These are phyloP conservation scores for Phylloboletellus chloephorus DNA, from an alignment of 1,284 basidiomycete species.

Conservation along the genomic window DNA sequence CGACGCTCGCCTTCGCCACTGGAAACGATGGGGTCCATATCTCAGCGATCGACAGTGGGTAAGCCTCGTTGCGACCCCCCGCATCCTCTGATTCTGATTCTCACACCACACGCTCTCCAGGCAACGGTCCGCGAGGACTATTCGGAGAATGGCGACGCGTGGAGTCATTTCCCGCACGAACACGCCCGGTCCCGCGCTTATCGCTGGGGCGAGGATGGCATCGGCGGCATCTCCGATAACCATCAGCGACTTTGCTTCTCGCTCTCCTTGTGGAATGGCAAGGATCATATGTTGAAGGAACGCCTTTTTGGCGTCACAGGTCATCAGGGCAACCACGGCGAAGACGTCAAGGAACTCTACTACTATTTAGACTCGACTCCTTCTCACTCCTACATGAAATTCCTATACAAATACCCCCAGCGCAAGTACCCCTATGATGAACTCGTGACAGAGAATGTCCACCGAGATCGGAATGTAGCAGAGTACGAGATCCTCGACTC, in stretches of 20 bases:
- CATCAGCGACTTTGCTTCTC: conserved; percentile 90
- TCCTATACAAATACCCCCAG: conserved; percentile 97
- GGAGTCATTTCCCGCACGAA: conserved; percentile 96
- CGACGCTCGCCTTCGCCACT: conserved; percentile 66
- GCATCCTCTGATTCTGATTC: conserved; percentile 6
- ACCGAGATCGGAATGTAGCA: conserved; percentile 77
- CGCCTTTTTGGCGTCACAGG: conserved; percentile 93
- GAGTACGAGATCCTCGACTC: conserved; percentile 96
- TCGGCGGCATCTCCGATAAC: conserved; percentile 95
- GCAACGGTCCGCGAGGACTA: conserved; percentile 98
- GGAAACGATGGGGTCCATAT: conserved; percentile 99
- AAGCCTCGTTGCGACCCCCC: conserved; percentile 22
- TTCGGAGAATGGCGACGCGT: conserved; percentile 93
- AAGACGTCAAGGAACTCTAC: conserved; percentile 98
- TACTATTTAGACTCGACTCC: conserved; percentile 98
- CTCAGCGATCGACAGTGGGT: conserved; percentile 97
- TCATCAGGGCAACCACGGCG: conserved; percentile 96
- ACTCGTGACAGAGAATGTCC: conserved; percentile 80
- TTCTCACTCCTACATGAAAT: conserved; percentile 99
- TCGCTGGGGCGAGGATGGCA: conserved; percentile 97
- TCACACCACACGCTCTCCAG: conserved; percentile 37
- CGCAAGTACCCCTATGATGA: conserved; percentile 89
- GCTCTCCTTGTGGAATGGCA: conserved; percentile 91
- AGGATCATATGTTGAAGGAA: conserved; percentile 95
- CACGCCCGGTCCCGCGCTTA: conserved; percentile 93